A percentile compares a stretch with the other conserved stretches of the same genome.
Evolutionary conservation across 176 grass and related monocot genomes (phyloP).

Genomic region (Hordeum marinum): DNA sequence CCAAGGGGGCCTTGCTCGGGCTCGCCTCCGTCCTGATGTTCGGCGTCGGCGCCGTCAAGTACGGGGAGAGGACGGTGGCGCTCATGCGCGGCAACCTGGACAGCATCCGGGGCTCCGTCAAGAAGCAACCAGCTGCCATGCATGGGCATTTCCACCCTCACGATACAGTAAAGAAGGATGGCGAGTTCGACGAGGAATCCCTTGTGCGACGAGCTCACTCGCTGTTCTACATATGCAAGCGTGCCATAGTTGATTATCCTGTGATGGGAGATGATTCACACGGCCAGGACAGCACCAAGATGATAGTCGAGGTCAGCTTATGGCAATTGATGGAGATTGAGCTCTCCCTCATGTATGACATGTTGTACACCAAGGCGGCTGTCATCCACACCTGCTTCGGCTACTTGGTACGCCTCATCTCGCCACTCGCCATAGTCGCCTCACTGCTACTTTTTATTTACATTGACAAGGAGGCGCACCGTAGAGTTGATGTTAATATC

Average conservation of each 20-base stretch:
- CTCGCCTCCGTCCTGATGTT: not conserved
- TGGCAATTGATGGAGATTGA: not conserved
- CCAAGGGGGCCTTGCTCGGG: not conserved
- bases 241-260: not conserved
- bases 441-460: not conserved
- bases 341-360: not conserved
- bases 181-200: not conserved
- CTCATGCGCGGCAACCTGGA: no score
- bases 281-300: not conserved
- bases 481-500: not conserved
- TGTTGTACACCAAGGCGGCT: not conserved
- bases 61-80: no score
- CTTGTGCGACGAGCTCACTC: not conserved
- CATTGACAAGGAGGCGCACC: not conserved
- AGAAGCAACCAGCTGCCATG: not conserved
- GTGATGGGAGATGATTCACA: not conserved
- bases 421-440: not conserved
- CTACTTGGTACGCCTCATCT: conserved; percentile 18
- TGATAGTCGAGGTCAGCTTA: not conserved
- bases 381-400: not conserved
- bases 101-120: not conserved
- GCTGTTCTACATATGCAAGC: not conserved
- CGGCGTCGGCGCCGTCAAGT: not conserved
- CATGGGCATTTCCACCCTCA: not conserved
- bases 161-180: not conserved